Conservation (phyloP, 2,329 filamentous ascomycete species). For the Aspergillus sp. region DNA sequence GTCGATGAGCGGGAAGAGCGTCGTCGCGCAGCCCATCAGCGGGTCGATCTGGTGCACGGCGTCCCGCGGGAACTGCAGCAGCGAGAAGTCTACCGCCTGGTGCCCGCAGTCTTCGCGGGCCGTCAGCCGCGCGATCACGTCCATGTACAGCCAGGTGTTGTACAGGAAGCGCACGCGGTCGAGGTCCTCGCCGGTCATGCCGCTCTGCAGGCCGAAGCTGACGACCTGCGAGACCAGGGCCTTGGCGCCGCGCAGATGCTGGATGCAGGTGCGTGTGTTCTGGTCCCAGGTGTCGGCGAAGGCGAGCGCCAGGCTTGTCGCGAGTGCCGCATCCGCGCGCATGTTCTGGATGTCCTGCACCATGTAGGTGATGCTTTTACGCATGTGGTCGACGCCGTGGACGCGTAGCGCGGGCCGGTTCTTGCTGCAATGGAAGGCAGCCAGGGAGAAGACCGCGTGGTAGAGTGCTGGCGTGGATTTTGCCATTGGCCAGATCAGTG, state of each 20-base stretch:
- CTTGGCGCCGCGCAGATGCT: conserved; percentile 67
- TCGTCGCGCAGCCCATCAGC: conserved; percentile 67
- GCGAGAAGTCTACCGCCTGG: conserved; percentile 40
- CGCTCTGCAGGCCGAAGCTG: conserved; percentile 37
- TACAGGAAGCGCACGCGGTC: conserved; percentile 64
- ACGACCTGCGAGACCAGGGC: conserved; percentile 62
- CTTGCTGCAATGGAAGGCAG: conserved; percentile 65
- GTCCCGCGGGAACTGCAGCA: conserved; percentile 42
- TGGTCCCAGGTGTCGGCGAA: conserved; percentile 72
- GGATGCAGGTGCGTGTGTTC: conserved; percentile 66
- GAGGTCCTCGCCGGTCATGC: conserved; percentile 47
- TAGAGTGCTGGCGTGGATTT: conserved; percentile 63
- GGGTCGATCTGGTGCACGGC: conserved; percentile 63
- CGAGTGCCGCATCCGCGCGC: conserved; percentile 63
- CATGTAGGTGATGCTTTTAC: conserved; percentile 60
- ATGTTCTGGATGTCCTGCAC: conserved; percentile 62
- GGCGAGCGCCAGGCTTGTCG: conserved; percentile 67
- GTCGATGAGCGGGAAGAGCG: conserved; percentile 67
- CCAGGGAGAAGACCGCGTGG: conserved; percentile 67
- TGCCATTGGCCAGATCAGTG: conserved; percentile 67
- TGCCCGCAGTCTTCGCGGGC: conserved; percentile 60
- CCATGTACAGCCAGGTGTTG: conserved; percentile 72
- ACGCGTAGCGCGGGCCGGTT: conserved; percentile 58
- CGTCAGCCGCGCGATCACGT: conserved; percentile 68
- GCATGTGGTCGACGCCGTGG: conserved; percentile 68